phyloP scores from a whole-genome alignment of 1,284 basidiomycete genomes.

The Cutaneotrichosporon curvatum region DNA sequence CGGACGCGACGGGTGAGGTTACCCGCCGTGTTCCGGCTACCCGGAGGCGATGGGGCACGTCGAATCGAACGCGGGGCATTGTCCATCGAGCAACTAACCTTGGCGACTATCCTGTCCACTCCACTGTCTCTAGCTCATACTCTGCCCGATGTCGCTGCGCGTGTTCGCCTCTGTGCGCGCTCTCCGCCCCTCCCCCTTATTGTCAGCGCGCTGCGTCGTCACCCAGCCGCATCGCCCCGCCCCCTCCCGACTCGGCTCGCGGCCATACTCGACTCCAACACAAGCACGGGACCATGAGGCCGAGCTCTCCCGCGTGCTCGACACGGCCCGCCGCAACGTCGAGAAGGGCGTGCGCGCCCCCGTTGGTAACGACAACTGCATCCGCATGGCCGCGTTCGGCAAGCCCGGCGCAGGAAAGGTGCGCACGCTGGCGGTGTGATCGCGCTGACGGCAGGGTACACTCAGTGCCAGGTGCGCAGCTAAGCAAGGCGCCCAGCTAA shows the following conservation, averaged over 20 bases:
- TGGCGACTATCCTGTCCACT: too few species aligned
- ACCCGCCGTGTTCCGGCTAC: too few species aligned
- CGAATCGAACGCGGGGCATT: too few species aligned
- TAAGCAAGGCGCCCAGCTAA: neutral
- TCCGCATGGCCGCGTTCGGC: slow-evolving; percentile 46
- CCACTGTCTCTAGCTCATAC: neutral
- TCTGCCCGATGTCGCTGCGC: neutral
- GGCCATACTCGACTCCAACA: neutral
- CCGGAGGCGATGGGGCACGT: too few species aligned
- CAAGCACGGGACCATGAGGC: neutral
- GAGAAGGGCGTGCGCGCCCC: slow-evolving; percentile 2
- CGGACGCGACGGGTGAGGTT: too few species aligned
- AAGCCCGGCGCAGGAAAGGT: slow-evolving; percentile 46
- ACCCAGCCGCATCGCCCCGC: neutral
- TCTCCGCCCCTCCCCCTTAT: neutral
- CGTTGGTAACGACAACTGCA: slow-evolving; percentile 1
- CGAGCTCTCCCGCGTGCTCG: neutral
- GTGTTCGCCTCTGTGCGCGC: neutral
- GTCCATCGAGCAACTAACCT: too few species aligned
- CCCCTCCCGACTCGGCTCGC: neutral
- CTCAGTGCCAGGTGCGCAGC: slow-evolving; percentile 29
- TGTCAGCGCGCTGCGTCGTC: neutral
- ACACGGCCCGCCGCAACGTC: slow-evolving; percentile 2
- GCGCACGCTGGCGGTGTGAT: slow-evolving; percentile 6
- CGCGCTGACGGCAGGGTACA: slow-evolving; percentile 26